Conservation (phyloP, 495 filamentous ascomycete genomes). For the Trichoderma gamsii region DNA sequence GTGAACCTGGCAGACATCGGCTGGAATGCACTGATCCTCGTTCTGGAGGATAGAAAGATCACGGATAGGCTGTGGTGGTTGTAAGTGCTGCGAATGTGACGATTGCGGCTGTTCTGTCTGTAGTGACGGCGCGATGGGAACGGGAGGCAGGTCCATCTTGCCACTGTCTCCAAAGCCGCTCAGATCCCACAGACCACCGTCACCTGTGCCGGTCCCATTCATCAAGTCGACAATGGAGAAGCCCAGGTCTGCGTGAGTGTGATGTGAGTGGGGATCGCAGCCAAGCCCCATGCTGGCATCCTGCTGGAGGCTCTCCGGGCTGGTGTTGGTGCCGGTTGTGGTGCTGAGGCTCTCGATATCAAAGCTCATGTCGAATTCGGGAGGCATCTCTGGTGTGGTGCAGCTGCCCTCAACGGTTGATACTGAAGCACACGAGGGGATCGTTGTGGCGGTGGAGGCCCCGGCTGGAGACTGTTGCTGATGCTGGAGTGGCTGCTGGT, state of each 20-base stretch:
- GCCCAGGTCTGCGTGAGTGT: slow-evolving; percentile 12
- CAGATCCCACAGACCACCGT: slow-evolving; percentile 14
- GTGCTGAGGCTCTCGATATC: slow-evolving; percentile 9
- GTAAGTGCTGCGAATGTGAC: background rate
- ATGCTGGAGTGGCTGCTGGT: background rate
- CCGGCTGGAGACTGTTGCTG: background rate
- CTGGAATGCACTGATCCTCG: background rate
- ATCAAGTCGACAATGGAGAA: slow-evolving; percentile 18
- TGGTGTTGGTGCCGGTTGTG: slow-evolving; percentile 7
- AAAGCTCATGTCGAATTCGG: slow-evolving; percentile 12
- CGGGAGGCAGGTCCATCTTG: slow-evolving; percentile 16
- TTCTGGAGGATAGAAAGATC: slow-evolving; percentile 5
- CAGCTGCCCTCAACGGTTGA: slow-evolving; percentile 5
- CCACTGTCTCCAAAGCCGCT: slow-evolving; percentile 14
- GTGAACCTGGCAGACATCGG: slow-evolving; percentile 11
- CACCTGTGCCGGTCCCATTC: slow-evolving; percentile 6
- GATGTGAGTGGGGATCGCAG: background rate
- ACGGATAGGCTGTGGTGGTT: slow-evolving; percentile 11
- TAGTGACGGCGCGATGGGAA: slow-evolving; percentile 5
- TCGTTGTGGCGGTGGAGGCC: background rate
- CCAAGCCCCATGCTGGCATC: background rate
- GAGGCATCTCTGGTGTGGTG: slow-evolving; percentile 3
- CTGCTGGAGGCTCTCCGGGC: slow-evolving; percentile 12
- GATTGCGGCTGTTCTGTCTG: background rate
- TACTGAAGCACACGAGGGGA: background rate